Evolutionary conservation across 768 basidiomycete genomes (phyloP), one percentile per base, ranked within the genome.

Genomic region (Leccinum uliginosum): DNA sequence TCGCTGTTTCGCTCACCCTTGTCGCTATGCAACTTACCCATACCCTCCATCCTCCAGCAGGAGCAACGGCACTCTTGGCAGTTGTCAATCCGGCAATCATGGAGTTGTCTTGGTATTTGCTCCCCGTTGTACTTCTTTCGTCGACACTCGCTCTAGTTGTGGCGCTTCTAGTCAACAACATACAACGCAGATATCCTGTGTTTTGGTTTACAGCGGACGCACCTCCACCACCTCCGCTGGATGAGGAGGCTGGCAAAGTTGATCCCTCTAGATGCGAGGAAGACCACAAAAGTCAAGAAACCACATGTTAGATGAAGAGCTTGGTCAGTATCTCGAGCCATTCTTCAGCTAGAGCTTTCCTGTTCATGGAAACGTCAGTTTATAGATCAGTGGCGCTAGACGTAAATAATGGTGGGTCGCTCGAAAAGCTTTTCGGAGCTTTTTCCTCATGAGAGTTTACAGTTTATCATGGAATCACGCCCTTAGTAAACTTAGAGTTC

Each of bases 11-110:
- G 1, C 59, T 70, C 15, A 52, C 78, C 26, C 62, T 80, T 43
- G 77, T 80, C 10, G 62, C 73, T 23, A 82, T 83, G 83, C 80
- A 82, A 60, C 68, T 83, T 50, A 80, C 81, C 14, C 65, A 65
- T 9, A 83, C 79, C 4, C 76, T 75, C 5, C 83, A 83, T 61
- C 83, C 82, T 4, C 82, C 83, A 21, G 82, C 80, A 51, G 83
- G 82, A 55, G 82, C 81, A 17, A 83, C 81, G 1, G 80, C 82
- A 21, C 70, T 83, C 35, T 70, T 83, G 10, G 77, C 81, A n/a
- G 74, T 77, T 3, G 64, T 78, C 29, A 77, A 76, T 61, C 58
- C 70, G 12, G 71, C 78, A 19, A 65, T 80, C 17, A 65, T 78
- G 17, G 61, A 66, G 12, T 63, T 82, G 40, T 77, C 76, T 12